phyloP scores from a whole-genome alignment of 2,329 filamentous ascomycete genomes.

The Alternaria metachromatica region DNA sequence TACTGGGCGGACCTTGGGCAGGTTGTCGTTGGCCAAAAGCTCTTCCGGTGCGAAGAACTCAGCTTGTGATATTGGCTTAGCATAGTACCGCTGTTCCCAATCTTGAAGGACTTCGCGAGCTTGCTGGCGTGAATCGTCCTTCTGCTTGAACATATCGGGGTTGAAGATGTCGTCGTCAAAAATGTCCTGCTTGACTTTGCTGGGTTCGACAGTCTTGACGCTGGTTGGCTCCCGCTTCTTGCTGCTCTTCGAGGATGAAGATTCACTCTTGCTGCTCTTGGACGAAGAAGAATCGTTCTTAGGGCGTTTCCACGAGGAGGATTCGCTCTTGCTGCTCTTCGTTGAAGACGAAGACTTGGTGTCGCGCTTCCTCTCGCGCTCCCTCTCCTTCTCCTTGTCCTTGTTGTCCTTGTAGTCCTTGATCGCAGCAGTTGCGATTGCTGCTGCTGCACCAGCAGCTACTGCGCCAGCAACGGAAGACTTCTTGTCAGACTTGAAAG shows the following conservation, averaged over 20 bases:
- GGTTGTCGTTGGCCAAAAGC: constrained; percentile 48
- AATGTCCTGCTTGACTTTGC: constrained; percentile 42
- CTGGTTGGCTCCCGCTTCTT: constrained; percentile 37
- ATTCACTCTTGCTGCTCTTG: neutral
- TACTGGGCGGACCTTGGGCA: constrained; percentile 42
- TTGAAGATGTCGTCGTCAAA: constrained; percentile 56
- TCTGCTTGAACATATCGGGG: constrained; percentile 53
- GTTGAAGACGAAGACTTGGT: constrained; percentile 13
- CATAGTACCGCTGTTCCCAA: constrained; percentile 51
- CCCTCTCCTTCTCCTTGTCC: constrained; percentile 19
- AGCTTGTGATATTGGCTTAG: constrained; percentile 49
- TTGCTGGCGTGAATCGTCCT: constrained; percentile 32
- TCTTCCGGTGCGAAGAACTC: constrained; percentile 58
- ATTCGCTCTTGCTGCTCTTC: constrained; percentile 21
- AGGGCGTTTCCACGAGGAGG: constrained; percentile 11
- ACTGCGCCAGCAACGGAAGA: constrained; percentile 46
- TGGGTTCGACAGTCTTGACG: constrained; percentile 47
- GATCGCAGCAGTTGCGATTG: constrained; percentile 41
- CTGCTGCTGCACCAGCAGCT: constrained; percentile 43
- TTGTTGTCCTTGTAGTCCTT: constrained; percentile 34
- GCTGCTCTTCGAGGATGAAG: constrained; percentile 5
- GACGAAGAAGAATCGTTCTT: constrained; percentile 26
- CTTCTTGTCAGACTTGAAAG: constrained; percentile 47
- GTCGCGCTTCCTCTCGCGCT: constrained; percentile 15
- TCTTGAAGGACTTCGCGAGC: constrained; percentile 53